phyloP scores from a whole-genome alignment of 2,329 filamentous ascomycete genomes.

The Scopulariopsis brevicaulis region DNA sequence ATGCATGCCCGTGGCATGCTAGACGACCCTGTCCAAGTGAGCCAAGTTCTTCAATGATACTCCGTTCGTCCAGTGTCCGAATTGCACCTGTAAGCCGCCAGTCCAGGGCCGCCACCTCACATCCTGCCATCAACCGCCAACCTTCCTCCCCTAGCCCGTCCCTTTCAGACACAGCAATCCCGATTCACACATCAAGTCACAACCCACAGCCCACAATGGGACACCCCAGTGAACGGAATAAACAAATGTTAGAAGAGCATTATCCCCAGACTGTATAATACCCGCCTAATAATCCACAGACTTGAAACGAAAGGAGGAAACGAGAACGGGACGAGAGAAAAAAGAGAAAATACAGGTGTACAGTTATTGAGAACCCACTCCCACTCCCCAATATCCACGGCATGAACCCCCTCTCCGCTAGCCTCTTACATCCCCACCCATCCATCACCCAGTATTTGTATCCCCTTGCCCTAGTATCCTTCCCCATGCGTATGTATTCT shows the following conservation, averaged over 20 bases:
- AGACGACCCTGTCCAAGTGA: too few relatives aligned
- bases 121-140: too few relatives aligned
- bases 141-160: too few relatives aligned
- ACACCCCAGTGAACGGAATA: neutral
- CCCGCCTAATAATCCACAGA: neutral
- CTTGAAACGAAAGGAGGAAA: neutral
- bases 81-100: too few relatives aligned
- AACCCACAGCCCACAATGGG: neutral
- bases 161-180: too few relatives aligned
- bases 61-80: too few relatives aligned
- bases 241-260: neutral
- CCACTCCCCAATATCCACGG: neutral
- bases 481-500: neutral
- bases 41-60: too few relatives aligned
- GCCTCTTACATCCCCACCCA: neutral
- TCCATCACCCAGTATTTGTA: neutral
- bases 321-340: neutral
- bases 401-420: neutral
- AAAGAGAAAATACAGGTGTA: neutral
- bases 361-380: neutral
- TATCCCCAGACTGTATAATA: neutral
- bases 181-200: too few relatives aligned
- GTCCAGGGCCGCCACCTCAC: too few relatives aligned
- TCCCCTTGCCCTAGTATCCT: neutral
- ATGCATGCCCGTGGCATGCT: too few relatives aligned